phyloP scores from a whole-genome alignment of 139 green algal genomes.

The Volvox reticuliferus region DNA sequence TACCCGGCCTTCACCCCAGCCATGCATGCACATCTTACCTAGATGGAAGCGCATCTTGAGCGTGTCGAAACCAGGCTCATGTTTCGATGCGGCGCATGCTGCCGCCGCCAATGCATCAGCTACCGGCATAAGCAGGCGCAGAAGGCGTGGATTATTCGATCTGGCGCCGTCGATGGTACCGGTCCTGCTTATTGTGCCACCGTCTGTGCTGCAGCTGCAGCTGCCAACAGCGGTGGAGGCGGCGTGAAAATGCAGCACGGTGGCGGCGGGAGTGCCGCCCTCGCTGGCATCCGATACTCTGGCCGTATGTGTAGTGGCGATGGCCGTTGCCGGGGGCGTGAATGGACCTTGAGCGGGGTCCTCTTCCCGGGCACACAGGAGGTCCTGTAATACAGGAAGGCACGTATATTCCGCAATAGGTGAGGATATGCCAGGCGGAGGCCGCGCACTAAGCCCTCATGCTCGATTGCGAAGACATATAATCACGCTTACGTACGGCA shows the following conservation, averaged over 20 bases:
- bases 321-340: neutral
- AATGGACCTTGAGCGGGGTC: neutral
- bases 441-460: too few species aligned
- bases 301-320: too few species aligned
- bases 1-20: too few species aligned
- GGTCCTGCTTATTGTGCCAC: neutral
- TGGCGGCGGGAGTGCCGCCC: neutral
- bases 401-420: neutral
- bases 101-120: neutral
- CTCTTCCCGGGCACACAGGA: neutral
- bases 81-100: neutral
- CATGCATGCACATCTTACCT: neutral
- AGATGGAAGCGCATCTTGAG: constrained; percentile 10
- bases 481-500: too few species aligned
- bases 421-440: neutral
- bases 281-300: too few species aligned
- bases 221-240: neutral
- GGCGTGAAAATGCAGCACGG: neutral
- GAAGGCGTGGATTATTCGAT: neutral
- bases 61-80: neutral
- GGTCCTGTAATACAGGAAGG: neutral
- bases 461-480: too few species aligned
- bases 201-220: neutral
- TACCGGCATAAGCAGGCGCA: neutral
- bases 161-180: neutral